Evolutionary conservation across 139 green algal species (phyloP), one percentile per base, ranked within the genome.

Genomic region (Closterium sp.): DNA sequence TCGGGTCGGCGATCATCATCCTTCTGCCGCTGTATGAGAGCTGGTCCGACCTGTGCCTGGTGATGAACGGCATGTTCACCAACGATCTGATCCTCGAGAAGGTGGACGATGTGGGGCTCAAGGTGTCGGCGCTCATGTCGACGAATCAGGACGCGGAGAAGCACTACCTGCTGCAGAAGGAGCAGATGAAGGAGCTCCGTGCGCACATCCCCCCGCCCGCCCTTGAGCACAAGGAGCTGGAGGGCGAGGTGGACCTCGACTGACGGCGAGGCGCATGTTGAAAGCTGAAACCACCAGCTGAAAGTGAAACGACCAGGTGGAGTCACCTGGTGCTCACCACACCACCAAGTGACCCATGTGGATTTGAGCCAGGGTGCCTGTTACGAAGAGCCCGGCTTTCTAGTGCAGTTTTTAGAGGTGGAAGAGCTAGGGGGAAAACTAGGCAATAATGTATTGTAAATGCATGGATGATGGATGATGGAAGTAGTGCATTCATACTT

Each of bases 1-100:
- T 97, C 34, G 96, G 95, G 7, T 94, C 95, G 10, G 87, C 84
- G 19, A 90, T 95, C 28, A 96, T 95, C 91, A 96, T 97, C 89
- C 83, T 96, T 34, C 88, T 96, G 88, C 96, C 96, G 8, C 89
- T 97, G 81, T 95, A 87, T 7, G 96, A 97, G 94, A 93, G 94
- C 16, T 89, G 88, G 16, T 88, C 91, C 30, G 31, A 85, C 64
- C 95, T 97, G 66, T 36, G 25, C 28, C 25, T 33, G 4, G 88
- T 94, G 31, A 12, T 91, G 1, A 84, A 91, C 9, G 93, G 93
- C 34, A 89, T 95, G 35, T 94, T 95, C 91, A 93, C 91, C 86
- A 91, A 91, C 36, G 88, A 94, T 33, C 30, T 87, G 19, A 84
- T 93, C 21, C 23, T 91, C 88, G 19, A 93, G 19, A 93, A 86